Evolutionary conservation across 345 rosid genomes (phyloP).

Genomic region (Populus deltoides): DNA sequence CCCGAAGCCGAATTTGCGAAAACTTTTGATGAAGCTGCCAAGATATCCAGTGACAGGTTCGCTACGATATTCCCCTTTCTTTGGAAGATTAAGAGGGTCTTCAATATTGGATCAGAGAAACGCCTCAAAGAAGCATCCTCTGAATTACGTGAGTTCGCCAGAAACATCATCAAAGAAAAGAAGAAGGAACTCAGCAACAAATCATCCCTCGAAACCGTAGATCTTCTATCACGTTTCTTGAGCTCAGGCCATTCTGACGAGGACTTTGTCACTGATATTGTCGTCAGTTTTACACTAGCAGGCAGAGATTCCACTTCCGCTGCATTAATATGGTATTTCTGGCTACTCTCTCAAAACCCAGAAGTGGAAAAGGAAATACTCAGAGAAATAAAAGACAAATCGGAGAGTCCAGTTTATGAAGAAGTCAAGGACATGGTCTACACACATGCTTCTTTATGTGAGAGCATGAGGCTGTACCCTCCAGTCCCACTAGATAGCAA

Average conservation of each 20-base stretch:
- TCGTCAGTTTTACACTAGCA: conserved; percentile 60
- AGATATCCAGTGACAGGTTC: conserved; percentile 39
- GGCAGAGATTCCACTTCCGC: conserved; percentile 77
- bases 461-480: conserved; percentile 57
- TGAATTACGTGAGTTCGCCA: conserved; percentile 47
- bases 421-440: conserved; percentile 34
- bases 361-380: conserved; percentile 34
- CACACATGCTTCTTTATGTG: conserved; percentile 31
- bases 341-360: conserved; percentile 47
- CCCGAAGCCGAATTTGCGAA: conserved; percentile 37
- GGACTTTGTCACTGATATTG: conserved; percentile 46
- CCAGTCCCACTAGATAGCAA: conserved; percentile 49
- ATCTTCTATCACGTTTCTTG: conserved; percentile 56
- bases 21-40: conserved; percentile 47
- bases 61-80: conserved; percentile 18
- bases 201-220: conserved; percentile 30
- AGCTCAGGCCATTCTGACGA: conserved; percentile 48
- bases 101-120: conserved; percentile 49
- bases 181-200: conserved; percentile 25
- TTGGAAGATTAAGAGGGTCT: conserved; percentile 46
- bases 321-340: conserved; percentile 77
- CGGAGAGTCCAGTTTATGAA: conserved; percentile 16
- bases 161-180: conserved; percentile 46
- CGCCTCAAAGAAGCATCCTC: conserved; percentile 34
- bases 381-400: conserved; percentile 37